phyloP scores from a whole-genome alignment of 345 rosid genomes.

The Brassica rapa region DNA sequence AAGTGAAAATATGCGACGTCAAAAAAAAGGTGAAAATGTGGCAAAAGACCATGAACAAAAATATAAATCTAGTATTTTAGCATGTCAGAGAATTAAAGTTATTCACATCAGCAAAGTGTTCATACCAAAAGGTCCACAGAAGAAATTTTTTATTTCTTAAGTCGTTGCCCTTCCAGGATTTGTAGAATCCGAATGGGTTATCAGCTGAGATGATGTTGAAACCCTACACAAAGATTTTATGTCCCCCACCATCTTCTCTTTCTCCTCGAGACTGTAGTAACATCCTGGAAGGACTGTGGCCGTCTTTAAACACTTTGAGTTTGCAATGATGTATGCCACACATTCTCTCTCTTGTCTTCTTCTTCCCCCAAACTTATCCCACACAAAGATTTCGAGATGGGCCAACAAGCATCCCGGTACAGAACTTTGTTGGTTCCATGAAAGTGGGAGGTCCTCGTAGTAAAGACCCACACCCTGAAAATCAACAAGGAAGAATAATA shows the following conservation, averaged over 20 bases:
- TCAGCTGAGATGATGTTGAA: background rate
- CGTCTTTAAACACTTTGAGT: background rate
- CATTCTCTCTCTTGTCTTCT: background rate
- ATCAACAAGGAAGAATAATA: background rate
- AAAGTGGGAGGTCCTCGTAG: background rate
- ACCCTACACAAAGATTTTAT: background rate
- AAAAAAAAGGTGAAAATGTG: too few species aligned
- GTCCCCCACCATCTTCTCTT: background rate
- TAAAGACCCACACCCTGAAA: background rate
- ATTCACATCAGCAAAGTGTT: background rate
- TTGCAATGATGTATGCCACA: background rate
- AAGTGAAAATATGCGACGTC: background rate
- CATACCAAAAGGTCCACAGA: background rate
- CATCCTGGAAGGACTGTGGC: background rate
- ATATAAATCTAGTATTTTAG: background rate
- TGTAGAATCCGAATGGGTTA: background rate
- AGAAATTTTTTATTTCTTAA: too few species aligned
- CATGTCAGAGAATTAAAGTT: background rate
- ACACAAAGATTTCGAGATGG: background rate
- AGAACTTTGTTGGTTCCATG: background rate
- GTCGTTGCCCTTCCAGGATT: background rate
- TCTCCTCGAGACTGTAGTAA: background rate
- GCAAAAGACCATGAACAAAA: background rate
- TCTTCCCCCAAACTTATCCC: background rate
- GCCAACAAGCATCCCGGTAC: background rate